Evolutionary conservation across 2,329 filamentous ascomycete genomes (phyloP).

Genomic region (Aureobasidium sp.): DNA sequence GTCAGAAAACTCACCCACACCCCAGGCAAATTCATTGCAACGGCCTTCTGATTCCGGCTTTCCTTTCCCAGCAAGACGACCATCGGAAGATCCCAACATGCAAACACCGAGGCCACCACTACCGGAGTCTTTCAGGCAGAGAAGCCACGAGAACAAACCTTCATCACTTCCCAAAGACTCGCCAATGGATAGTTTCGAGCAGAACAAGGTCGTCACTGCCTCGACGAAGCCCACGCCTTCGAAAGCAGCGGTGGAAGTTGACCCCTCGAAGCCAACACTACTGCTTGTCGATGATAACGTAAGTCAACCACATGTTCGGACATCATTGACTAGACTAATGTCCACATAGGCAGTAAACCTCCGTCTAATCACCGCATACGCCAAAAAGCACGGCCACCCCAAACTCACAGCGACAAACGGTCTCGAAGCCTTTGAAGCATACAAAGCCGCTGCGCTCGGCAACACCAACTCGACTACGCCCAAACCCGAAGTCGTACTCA

Average conservation of each 20-base stretch:
- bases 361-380: slow-evolving; percentile 26
- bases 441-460: slow-evolving; percentile 21
- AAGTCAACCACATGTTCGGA: neutral
- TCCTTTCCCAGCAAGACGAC: neutral
- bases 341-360: slow-evolving; percentile 17
- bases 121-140: neutral
- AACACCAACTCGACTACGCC: neutral
- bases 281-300: slow-evolving; percentile 23
- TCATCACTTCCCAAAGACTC: slow-evolving; percentile 1
- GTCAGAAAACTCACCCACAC: slow-evolving; percentile 1
- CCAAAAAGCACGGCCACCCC: slow-evolving; percentile 24
- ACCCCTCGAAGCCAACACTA: slow-evolving; percentile 17
- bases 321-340: neutral
- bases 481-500: slow-evolving; percentile 29
- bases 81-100: neutral
- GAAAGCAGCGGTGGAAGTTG: neutral
- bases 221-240: neutral
- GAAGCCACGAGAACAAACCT: neutral
- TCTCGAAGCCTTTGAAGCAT: slow-evolving; percentile 35
- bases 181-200: neutral
- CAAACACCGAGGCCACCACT: neutral
- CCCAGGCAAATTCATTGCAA: neutral
- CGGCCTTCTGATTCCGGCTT: neutral
- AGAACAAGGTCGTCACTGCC: neutral
- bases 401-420: slow-evolving; percentile 35